Conservation (phyloP, 2,329 filamentous ascomycete species). For the Fusarium illudens region DNA sequence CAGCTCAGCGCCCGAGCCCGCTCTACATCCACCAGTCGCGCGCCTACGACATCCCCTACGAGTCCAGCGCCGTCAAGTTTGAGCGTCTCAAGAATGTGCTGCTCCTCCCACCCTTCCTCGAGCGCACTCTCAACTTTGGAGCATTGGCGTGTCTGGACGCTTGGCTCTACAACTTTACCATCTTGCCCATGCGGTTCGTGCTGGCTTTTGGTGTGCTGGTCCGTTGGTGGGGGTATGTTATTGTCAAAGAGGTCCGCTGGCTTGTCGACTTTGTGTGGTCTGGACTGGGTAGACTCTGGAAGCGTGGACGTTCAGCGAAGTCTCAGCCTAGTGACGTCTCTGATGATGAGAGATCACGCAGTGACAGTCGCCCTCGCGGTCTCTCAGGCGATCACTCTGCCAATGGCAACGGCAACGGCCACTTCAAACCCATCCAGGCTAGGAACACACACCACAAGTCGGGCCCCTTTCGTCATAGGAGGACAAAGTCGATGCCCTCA, state of each 20-base stretch:
- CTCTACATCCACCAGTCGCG: slow-evolving; percentile 71
- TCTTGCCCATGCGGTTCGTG: slow-evolving; percentile 86
- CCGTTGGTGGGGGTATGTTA: slow-evolving; percentile 78
- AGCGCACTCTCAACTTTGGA: slow-evolving; percentile 87
- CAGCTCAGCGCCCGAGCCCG: slow-evolving; percentile 68
- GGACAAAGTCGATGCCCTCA: slow-evolving; percentile 86
- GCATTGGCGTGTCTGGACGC: slow-evolving; percentile 91
- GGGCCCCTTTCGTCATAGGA: slow-evolving; percentile 67
- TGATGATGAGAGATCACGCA: slow-evolving; percentile 51
- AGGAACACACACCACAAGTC: slow-evolving; percentile 42
- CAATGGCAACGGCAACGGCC: slow-evolving; percentile 20
- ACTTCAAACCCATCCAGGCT: slow-evolving; percentile 22
- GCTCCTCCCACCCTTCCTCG: slow-evolving; percentile 80
- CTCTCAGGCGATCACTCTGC: slow-evolving; percentile 31
- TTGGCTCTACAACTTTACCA: slow-evolving; percentile 97
- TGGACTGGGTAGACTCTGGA: slow-evolving; percentile 82
- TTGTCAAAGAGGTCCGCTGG: slow-evolving; percentile 76
- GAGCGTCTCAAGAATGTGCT: slow-evolving; percentile 91
- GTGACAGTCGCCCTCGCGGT: slow-evolving; percentile 49
- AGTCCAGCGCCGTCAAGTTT: slow-evolving; percentile 91
- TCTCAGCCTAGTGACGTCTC: slow-evolving; percentile 47
- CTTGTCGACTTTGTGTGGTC: slow-evolving; percentile 80
- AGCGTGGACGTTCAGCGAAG: slow-evolving; percentile 58
- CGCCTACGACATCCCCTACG: slow-evolving; percentile 74
- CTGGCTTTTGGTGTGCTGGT: slow-evolving; percentile 80